Conservation (phyloP, 345 rosid species). For the Populus nigra region DNA sequence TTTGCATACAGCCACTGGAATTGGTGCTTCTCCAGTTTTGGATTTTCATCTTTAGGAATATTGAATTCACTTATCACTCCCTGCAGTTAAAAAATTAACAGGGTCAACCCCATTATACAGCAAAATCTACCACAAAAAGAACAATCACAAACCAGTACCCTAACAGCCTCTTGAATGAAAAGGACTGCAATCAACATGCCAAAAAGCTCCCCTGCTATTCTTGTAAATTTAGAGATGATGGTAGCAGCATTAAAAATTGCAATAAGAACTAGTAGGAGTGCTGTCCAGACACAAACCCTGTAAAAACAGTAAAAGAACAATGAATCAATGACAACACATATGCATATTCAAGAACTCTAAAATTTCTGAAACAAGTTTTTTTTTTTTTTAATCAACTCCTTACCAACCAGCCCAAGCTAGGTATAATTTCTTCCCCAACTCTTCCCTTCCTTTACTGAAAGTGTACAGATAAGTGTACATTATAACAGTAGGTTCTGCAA, state of each 20-base stretch:
- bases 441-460: conserved; percentile 55
- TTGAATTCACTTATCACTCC: conserved; percentile 62
- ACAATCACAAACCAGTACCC: conserved; percentile 35
- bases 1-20: conserved; percentile 60
- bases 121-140: neutral
- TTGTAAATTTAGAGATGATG: conserved; percentile 58
- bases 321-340: neutral
- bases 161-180: conserved; percentile 78
- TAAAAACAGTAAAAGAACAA: neutral
- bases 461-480: conserved; percentile 82
- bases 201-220: conserved; percentile 76
- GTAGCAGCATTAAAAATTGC: conserved; percentile 64
- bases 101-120: neutral
- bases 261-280: conserved; percentile 57
- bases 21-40: conserved; percentile 40
- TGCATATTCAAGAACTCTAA: neutral
- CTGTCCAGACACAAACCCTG: conserved; percentile 80
- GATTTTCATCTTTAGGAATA: conserved; percentile 39
- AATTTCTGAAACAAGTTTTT: neutral
- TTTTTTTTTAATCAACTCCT: conserved; percentile 1
- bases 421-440: conserved; percentile 54
- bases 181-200: conserved; percentile 78
- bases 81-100: conserved; percentile 32
- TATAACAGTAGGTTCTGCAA: conserved; percentile 84
- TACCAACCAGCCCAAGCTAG: conserved; percentile 87